Evolutionary conservation across 208 protist species (phyloP), one percentile per base, ranked within the genome.

Genomic region (Trypanosoma melophagium): DNA sequence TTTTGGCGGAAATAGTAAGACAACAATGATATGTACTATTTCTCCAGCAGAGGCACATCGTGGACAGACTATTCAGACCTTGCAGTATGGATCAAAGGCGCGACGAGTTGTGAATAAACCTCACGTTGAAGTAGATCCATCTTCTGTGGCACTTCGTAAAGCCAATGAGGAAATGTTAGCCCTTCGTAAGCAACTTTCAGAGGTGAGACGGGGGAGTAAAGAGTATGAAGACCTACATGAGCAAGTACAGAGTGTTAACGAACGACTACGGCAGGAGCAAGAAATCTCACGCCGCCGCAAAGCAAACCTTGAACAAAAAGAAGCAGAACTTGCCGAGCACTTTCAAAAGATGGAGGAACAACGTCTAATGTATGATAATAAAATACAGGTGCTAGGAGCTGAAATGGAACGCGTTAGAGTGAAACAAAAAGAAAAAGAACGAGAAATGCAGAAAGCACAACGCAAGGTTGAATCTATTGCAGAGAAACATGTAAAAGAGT

Each of bases 1-100:
- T 22, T 94, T 97, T 60, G 92, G 88, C 44, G 90, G 92, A 52
- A 94, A 96, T 76, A 92, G 84, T 75, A 95, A 96, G 60, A 97
- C 89, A 12, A 92, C 89, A 50, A 87, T 97, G 73, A 70, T 97
- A 62, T 91, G 81, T 75, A 94, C 90, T 17, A 79, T 97, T 41
- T 65, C 79, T 19, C 92, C 92, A 7, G 80, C 76, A 57, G 84
- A 86, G 66, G 47, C 55, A 17, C 55, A 85, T 25, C 84, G 84
- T 17, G 0, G 21, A 31, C 81, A 94, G 54, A 93, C 92, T 3
- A 54, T 90, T 5, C 90, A 96, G 68, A 94, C 90, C 10, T 87
- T 97, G 10, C 68, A 87, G 61, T 97, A 93, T 77, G 89, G 86
- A 25, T 80, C 83, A 41, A 90, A 90, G 65, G 90, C 92, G 0